Percentiles rank a stretch among this genome's conserved stretches.
Evolutionary conservation across 495 filamentous ascomycete species (phyloP).

Genomic region (Cetradonia linearis): DNA sequence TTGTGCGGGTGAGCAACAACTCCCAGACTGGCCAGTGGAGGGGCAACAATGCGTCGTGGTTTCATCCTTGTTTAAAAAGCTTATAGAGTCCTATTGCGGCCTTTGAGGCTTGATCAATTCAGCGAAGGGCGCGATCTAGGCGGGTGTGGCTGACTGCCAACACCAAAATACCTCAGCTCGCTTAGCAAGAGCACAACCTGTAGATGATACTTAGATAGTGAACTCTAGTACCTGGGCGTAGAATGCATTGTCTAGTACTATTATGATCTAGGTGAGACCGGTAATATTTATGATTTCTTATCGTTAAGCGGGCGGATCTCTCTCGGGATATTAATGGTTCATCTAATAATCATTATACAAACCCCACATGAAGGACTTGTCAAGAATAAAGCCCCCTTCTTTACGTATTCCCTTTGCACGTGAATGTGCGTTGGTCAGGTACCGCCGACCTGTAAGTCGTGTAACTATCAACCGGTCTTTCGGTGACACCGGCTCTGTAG

Average conservation of each 20-base stretch:
- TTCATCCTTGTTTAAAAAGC: too few relatives aligned
- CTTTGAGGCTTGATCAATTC: not conserved
- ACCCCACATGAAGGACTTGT: not conserved
- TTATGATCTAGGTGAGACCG: not conserved
- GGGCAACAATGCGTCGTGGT: too few relatives aligned
- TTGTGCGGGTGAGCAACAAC: too few relatives aligned
- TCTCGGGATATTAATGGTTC: not conserved
- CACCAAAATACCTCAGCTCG: not conserved
- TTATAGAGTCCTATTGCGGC: not conserved
- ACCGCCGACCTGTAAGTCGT: not conserved
- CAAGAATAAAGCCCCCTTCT: not conserved
- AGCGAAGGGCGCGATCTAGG: not conserved
- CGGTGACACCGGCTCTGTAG: not conserved
- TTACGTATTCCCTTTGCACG: not conserved
- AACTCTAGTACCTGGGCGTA: not conserved
- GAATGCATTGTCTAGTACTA: not conserved
- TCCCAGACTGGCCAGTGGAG: too few relatives aligned
- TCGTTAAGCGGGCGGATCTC: not conserved
- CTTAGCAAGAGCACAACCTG: conserved; percentile 1
- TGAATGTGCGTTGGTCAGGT: not conserved
- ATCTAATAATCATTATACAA: not conserved
- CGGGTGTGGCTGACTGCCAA: not conserved
- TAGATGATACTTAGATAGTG: too few relatives aligned
- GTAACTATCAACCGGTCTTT: not conserved
- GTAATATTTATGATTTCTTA: not conserved